Evolutionary conservation across 2,329 filamentous ascomycete genomes (phyloP), one percentile per base, ranked within the genome.

Genomic region (Trichoderma sp.): DNA sequence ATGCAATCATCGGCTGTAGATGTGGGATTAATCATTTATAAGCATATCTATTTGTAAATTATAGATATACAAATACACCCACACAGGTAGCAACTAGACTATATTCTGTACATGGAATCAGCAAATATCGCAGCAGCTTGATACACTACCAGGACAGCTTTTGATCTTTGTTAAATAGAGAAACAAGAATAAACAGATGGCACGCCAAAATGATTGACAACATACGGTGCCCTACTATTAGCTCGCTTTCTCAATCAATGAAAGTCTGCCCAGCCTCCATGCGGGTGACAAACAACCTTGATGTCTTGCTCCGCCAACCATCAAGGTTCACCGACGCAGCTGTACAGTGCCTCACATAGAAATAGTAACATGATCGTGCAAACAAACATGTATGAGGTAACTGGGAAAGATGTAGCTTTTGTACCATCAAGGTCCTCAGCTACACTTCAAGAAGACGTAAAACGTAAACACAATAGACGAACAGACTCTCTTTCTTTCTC

Each of bases 371-470:
- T 7, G 51, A 28, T 54, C 5, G 24, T 26, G 21, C 7, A 28
- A 54, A 24, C 7, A 28, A 54, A 24, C 21, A 21, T 49, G n/a
- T 28, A 8, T 10, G 21, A 13, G 4, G 37, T 2, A 5, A 16
- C 26, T 30, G 18, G 24, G 7, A 10, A 16, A 28, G 1, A 24
- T 16, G 3, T 28, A 13, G 16, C 2, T 16, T 16, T 1, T 14
- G 28, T 6, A 18, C 61, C 61, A 65, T 65, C 61, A 65, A 65
- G 61, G 61, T 65, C 30, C 61, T 46, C 51, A 24, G 6, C 11
- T 6, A 21, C 21, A 39, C n/a, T 34, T 24, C 51, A 6, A 16
- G 26, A 28, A 13, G 21, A 54, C 26, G 32, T 3, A 21, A 14
- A 51, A 51, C 10, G 59, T 24, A 51, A 21, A 24, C n/a, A 26